These are phyloP conservation scores for Coleophoma eucalyptorum DNA, from an alignment of 2,329 filamentous ascomycete genomes.

Conservation along the genomic window DNA sequence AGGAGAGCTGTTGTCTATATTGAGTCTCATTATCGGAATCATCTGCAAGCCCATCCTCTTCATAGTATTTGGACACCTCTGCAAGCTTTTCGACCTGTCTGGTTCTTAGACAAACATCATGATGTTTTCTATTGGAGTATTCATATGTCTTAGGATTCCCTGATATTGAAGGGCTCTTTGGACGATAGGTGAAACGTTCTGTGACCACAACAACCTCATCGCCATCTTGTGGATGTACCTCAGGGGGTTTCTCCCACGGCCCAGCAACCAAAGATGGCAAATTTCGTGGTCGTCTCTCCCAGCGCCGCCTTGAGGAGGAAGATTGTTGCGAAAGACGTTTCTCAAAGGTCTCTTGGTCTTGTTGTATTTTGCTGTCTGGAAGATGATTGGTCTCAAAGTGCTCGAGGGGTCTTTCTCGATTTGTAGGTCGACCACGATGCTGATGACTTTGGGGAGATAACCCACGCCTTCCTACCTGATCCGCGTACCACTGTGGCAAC, in stretches of 20 bases:
- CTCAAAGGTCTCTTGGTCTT: slow-evolving; percentile 1
- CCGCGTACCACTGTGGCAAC: too few species aligned
- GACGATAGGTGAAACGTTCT: not conserved
- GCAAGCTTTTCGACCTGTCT: slow-evolving; percentile 1
- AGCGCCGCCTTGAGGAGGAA: slow-evolving; percentile 7
- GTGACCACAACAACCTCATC: slow-evolving; percentile 9
- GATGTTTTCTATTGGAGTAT: not conserved
- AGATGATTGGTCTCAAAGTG: too few species aligned
- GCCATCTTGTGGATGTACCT: slow-evolving; percentile 3
- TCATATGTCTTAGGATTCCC: not conserved
- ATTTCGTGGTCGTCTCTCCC: slow-evolving; percentile 6
- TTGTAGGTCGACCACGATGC: too few species aligned
- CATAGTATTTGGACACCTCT: slow-evolving; percentile 14
- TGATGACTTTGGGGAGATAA: too few species aligned
- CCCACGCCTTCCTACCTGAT: too few species aligned
- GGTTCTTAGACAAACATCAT: not conserved
- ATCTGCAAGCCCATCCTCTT: slow-evolving; percentile 11
- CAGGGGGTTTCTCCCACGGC: slow-evolving; percentile 6
- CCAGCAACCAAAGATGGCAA: not conserved
- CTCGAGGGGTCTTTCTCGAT: too few species aligned
- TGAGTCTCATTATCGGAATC: not conserved
- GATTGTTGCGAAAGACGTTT: slow-evolving; percentile 7
- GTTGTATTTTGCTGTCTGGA: not conserved
- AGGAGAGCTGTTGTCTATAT: not conserved
- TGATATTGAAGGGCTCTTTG: not conserved